These are phyloP conservation scores for Termitomyces eurrhizus DNA, from an alignment of 768 basidiomycete genomes.

Conservation along the genomic window DNA sequence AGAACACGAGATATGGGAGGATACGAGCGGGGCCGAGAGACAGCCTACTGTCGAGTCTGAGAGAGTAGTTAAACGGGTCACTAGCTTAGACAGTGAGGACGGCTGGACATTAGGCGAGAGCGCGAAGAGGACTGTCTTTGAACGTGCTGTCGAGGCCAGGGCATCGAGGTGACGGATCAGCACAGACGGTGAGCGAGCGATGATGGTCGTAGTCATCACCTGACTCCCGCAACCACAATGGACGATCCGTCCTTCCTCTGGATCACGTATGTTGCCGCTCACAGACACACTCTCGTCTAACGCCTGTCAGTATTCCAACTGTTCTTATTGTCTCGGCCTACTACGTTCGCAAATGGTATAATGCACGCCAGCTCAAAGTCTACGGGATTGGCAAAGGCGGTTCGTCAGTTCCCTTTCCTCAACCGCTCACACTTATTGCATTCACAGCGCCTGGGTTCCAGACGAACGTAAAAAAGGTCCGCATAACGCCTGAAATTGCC, in stretches of 20 bases:
- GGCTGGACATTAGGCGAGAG: constrained; percentile 40
- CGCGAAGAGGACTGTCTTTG: constrained; percentile 43
- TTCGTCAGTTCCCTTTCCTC: constrained; percentile 19
- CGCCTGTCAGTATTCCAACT: constrained; percentile 35
- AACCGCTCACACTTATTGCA: background rate
- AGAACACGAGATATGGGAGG: constrained; percentile 45
- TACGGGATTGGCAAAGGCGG: constrained; percentile 58
- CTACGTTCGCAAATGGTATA: constrained; percentile 46
- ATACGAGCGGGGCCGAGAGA: constrained; percentile 46
- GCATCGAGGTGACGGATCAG: constrained; percentile 31
- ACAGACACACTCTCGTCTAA: background rate
- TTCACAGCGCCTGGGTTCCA: constrained; percentile 49
- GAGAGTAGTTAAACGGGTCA: constrained; percentile 35
- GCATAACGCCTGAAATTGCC: constrained; percentile 52
- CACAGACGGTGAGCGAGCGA: constrained; percentile 32
- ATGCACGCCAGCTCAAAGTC: constrained; percentile 37
- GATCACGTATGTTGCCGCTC: constrained; percentile 35
- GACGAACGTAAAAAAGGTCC: constrained; percentile 46
- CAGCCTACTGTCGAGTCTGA: constrained; percentile 52
- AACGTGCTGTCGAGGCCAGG: constrained; percentile 24
- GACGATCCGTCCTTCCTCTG: constrained; percentile 38
- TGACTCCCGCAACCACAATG: constrained; percentile 10
- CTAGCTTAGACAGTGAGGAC: constrained; percentile 36
- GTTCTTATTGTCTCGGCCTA: constrained; percentile 42
- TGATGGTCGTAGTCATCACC: constrained; percentile 30